Evolutionary conservation across 2,329 filamentous ascomycete species (phyloP).

Genomic region (Cylindrodendrum hubeiense): DNA sequence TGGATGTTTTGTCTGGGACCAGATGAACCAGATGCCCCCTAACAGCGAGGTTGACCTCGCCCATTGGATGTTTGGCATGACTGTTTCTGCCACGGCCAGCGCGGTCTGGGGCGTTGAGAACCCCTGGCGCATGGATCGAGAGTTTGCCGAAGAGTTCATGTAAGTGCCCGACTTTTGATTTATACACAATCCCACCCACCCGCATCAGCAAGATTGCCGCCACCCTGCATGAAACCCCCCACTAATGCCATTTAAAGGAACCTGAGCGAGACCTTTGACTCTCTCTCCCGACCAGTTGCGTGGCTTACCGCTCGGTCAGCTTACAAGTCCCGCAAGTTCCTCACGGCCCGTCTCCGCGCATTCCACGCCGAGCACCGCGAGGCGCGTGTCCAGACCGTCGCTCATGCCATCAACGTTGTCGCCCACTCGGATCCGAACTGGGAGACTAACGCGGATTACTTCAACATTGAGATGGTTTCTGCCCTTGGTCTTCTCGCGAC

Average conservation of each 20-base stretch:
- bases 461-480: constrained; percentile 48
- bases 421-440: constrained; percentile 45
- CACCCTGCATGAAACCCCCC: background rate
- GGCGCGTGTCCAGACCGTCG: constrained; percentile 38
- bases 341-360: constrained; percentile 38
- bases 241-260: constrained; percentile 37
- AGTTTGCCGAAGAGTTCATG: constrained; percentile 49
- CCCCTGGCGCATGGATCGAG: constrained; percentile 46
- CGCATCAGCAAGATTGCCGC: background rate
- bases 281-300: constrained; percentile 43
- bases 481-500: constrained; percentile 48
- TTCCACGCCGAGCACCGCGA: constrained; percentile 44
- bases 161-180: constrained; percentile 25
- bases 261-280: constrained; percentile 46
- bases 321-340: constrained; percentile 43
- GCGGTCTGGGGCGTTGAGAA: constrained; percentile 48
- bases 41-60: constrained; percentile 39
- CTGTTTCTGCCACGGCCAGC: constrained; percentile 47
- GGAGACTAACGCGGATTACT: constrained; percentile 49
- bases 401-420: constrained; percentile 48
- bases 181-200: background rate
- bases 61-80: constrained; percentile 46
- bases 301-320: constrained; percentile 44
- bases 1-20: constrained; percentile 32
- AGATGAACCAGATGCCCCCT: constrained; percentile 35